Conservation (phyloP, 1,284 basidiomycete genomes). For the Jaminaea rosea region DNA sequence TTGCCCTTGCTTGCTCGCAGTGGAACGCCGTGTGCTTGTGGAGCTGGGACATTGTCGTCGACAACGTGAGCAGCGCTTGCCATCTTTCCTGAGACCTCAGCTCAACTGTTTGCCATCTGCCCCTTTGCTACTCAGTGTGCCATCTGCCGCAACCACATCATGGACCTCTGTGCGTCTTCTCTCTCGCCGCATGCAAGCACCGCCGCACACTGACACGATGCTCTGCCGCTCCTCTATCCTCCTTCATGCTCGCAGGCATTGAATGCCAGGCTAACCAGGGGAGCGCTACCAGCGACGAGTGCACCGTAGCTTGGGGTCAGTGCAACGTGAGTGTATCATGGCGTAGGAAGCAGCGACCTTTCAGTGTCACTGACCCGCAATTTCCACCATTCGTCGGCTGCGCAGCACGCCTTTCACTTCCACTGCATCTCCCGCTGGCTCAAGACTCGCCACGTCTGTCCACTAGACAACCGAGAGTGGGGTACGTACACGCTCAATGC, state of each 20-base stretch:
- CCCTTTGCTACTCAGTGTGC: slow-evolving; percentile 28
- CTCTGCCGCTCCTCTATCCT: neutral
- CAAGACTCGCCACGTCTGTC: slow-evolving; percentile 97
- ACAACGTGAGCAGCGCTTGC: slow-evolving; percentile 32
- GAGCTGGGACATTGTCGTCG: slow-evolving; percentile 46
- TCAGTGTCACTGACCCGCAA: no score
- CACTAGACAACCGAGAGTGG: slow-evolving; percentile 75
- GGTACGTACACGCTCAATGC: slow-evolving; percentile 16
- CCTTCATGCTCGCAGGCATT: slow-evolving; percentile 68
- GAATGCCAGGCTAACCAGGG: slow-evolving; percentile 99
- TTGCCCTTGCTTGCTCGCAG: slow-evolving; percentile 11
- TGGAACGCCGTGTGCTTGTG: slow-evolving; percentile 46
- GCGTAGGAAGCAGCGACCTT: no score
- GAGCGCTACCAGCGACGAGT: slow-evolving; percentile 89
- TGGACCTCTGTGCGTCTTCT: slow-evolving; percentile 41
- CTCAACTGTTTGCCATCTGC: neutral
- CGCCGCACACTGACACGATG: neutral
- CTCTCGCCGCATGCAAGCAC: no score
- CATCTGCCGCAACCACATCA: slow-evolving; percentile 47
- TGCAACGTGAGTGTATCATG: slow-evolving; percentile 74
- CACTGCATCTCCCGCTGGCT: slow-evolving; percentile 99
- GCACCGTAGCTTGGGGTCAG: slow-evolving; percentile 97
- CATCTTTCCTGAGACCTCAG: neutral
- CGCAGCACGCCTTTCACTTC: slow-evolving; percentile 97
- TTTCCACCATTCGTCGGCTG: neutral